Evolutionary conservation across 805 yeast genomes (phyloP).

Genomic region (Pichia paraexigua): DNA sequence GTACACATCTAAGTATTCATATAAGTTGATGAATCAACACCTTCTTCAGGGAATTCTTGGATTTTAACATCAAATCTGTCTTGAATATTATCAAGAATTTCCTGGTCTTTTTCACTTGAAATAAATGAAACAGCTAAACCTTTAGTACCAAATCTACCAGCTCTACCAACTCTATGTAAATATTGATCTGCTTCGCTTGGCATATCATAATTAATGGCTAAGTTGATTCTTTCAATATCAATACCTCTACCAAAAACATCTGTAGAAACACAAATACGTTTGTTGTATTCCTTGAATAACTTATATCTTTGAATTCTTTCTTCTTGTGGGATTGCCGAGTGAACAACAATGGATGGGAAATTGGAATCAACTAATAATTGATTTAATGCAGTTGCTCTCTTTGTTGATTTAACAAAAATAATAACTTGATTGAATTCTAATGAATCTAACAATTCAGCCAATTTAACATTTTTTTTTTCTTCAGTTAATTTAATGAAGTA

Average conservation of each 20-base stretch:
- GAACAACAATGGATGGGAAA: conserved; percentile 96
- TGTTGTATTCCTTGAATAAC: conserved; percentile 94
- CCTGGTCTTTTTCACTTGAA: conserved; percentile 78
- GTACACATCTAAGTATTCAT: conserved; percentile 64
- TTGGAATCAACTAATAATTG: conserved; percentile 82
- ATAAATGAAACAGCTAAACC: conserved; percentile 94
- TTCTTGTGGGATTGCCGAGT: conserved; percentile 91
- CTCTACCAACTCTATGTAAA: conserved; percentile 99
- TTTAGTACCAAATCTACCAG: conserved; percentile 99
- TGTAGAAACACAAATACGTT: conserved; percentile 97
- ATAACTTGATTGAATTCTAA: conserved; percentile 97
- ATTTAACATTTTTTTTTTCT: conserved; percentile 85
- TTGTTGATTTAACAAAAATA: conserved; percentile 86
- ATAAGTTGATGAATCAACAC: conserved; percentile 95
- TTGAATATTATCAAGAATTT: conserved; percentile 85
- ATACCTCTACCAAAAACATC: conserved; percentile 99
- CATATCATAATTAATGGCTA: conserved; percentile 96
- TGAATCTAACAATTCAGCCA: conserved; percentile 86
- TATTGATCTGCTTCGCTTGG: conserved; percentile 97
- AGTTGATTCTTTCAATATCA: conserved; percentile 96
- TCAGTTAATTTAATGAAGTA: conserved; percentile 86
- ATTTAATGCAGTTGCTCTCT: conserved; percentile 88
- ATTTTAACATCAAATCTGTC: conserved; percentile 95
- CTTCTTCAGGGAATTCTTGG: conserved; percentile 93
- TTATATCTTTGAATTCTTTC: conserved; percentile 97